Evolutionary conservation across 2,329 filamentous ascomycete species (phyloP).

Genomic region (Claviceps maximensis): DNA sequence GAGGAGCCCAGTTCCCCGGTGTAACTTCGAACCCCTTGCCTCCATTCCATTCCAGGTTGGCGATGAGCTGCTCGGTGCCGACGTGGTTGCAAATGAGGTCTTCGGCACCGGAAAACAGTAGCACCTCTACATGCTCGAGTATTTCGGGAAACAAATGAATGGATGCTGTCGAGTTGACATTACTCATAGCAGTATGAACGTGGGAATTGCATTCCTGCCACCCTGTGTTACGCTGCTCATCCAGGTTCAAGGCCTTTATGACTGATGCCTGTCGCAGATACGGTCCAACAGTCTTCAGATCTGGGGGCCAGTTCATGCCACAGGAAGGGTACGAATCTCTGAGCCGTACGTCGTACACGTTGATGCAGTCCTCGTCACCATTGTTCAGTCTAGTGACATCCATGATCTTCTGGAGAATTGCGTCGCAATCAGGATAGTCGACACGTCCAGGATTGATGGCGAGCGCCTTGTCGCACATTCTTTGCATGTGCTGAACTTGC

Average conservation of each 20-base stretch:
- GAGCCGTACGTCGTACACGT: slow-evolving; percentile 95
- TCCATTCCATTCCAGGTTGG: slow-evolving; percentile 82
- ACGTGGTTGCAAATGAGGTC: slow-evolving; percentile 97
- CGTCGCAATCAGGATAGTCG: slow-evolving; percentile 60
- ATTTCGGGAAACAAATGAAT: slow-evolving; percentile 65
- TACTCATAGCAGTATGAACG: slow-evolving; percentile 60
- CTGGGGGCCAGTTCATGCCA: slow-evolving; percentile 96
- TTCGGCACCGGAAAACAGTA: slow-evolving; percentile 86
- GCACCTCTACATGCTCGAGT: slow-evolving; percentile 60
- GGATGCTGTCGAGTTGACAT: slow-evolving; percentile 58
- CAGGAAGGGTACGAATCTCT: slow-evolving; percentile 70
- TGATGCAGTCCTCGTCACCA: slow-evolving; percentile 53
- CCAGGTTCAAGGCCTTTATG: slow-evolving; percentile 66
- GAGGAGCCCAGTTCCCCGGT: slow-evolving; percentile 81
- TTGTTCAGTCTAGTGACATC: slow-evolving; percentile 44
- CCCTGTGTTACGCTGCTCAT: slow-evolving; percentile 66
- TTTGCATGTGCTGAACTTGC: slow-evolving; percentile 54
- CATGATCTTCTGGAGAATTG: slow-evolving; percentile 61
- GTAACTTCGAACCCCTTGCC: slow-evolving; percentile 82
- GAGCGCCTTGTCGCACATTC: slow-evolving; percentile 53
- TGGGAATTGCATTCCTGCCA: slow-evolving; percentile 84
- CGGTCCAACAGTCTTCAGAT: slow-evolving; percentile 62
- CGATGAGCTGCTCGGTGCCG: slow-evolving; percentile 82
- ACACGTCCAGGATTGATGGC: slow-evolving; percentile 38
- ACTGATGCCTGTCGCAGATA: slow-evolving; percentile 82